A percentile compares a stretch with the other conserved stretches of the same genome.
Conservation (phyloP, 352 stramenopile genomes). For the Phytophthora pseudosyringae region DNA sequence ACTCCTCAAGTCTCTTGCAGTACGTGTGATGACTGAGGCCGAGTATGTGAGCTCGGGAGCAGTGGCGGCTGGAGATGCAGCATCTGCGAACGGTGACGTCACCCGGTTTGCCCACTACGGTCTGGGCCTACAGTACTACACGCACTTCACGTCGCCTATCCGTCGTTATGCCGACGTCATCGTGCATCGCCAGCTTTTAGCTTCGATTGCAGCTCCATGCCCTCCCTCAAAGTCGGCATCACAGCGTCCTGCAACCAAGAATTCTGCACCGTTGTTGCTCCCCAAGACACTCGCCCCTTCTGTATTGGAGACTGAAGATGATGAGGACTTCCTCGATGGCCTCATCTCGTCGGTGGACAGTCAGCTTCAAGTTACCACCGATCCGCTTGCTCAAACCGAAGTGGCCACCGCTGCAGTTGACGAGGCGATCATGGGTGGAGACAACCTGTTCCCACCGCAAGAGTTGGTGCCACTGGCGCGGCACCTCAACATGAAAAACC, state of each 20-base stretch:
- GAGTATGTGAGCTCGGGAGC: slow-evolving; percentile 91
- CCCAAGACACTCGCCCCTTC: slow-evolving; percentile 60
- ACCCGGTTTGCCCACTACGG: slow-evolving; percentile 89
- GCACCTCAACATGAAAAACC: slow-evolving; percentile 92
- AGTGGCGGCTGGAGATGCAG: slow-evolving; percentile 45
- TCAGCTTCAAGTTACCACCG: slow-evolving; percentile 47
- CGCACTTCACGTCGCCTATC: slow-evolving; percentile 93
- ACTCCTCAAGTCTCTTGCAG: slow-evolving; percentile 93
- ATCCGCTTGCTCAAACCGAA: neutral
- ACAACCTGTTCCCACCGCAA: slow-evolving; percentile 52
- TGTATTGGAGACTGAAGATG: slow-evolving; percentile 56
- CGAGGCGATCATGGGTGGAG: slow-evolving; percentile 17
- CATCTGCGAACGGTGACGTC: slow-evolving; percentile 49
- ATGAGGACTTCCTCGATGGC: slow-evolving; percentile 71
- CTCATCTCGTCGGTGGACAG: slow-evolving; percentile 70
- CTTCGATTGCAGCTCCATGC: slow-evolving; percentile 41
- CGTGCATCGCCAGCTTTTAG: slow-evolving; percentile 90
- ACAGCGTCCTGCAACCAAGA: neutral
- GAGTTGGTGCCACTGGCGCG: slow-evolving; percentile 84
- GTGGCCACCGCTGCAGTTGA: slow-evolving; percentile 1
- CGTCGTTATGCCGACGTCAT: slow-evolving; percentile 92
- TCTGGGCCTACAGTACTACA: slow-evolving; percentile 90
- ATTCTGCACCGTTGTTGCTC: slow-evolving; percentile 28
- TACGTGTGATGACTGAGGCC: slow-evolving; percentile 95
- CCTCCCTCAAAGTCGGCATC: neutral